Evolutionary conservation across 2,329 filamentous ascomycete species (phyloP), one percentile per base, ranked within the genome.

Genomic region (Periconia sp.): DNA sequence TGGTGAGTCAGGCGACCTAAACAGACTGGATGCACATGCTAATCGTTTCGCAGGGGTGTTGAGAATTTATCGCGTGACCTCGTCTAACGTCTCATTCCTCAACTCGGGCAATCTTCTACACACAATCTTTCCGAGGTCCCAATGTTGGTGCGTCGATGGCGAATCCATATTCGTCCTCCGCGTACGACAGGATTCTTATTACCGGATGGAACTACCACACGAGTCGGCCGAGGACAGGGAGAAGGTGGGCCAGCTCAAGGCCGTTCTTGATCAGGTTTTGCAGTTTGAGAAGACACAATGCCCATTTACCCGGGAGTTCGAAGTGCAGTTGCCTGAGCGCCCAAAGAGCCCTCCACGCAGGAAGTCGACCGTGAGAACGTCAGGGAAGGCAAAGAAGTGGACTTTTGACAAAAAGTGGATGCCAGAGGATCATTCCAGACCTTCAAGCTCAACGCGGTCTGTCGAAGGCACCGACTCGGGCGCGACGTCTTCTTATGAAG

Each of bases 111-210:
- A 85, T 51, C 87, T 92, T 15, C 81, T 96, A 17, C 90, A 94
- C 65, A 89, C 92, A 11, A 94, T 97, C 57, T 77, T 97, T 49
- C 91, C 90, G 20, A 91, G 91, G 71, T 95, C 91, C 54, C 92
- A 96, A 74, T 95, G 90, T 69, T 97, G 92, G 92, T 95, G 90
- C 71, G 89, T 97, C 31, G 90, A 95, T 71, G 89, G 91, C 53
- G 83, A 87, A 52, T 88, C 88, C 41, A 91, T 87, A 62, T 96
- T 96, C 62, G 89, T 96, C n/a, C 77, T 97, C 54, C 89, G 92
- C 60, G 91, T 95, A 59, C 82, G 91, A 19, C 85, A 88, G 43
- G 88, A 92, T 30, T 88, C 89, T 42, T 97, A 94, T 72, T 96
- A 94, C 82, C 86, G 92, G 59, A 94, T 97, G 64, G 92, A 97